Conservation (phyloP, 768 basidiomycete genomes). For the Pholiota conissans region DNA sequence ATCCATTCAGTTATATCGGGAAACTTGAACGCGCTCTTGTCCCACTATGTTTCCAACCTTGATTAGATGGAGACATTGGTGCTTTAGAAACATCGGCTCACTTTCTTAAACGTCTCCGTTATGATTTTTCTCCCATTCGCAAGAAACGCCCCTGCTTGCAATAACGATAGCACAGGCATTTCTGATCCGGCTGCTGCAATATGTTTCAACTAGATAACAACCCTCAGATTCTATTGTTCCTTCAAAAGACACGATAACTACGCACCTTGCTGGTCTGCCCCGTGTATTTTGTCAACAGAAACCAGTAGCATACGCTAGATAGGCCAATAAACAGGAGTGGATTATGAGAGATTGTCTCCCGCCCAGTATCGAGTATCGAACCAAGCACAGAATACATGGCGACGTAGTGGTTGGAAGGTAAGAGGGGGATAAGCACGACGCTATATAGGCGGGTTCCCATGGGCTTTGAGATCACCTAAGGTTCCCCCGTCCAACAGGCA, state of each 20-base stretch:
- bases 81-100: background rate
- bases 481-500: too few relatives aligned
- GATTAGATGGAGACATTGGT: background rate
- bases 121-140: slow-evolving; percentile 15
- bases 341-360: background rate
- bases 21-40: slow-evolving; percentile 19
- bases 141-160: slow-evolving; percentile 16
- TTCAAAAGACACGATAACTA: background rate
- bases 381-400: background rate
- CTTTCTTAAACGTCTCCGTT: slow-evolving; percentile 20
- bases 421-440: background rate
- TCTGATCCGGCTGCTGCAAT: slow-evolving; percentile 18
- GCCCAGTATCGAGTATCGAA: background rate
- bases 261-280: background rate
- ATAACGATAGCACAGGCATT: slow-evolving; percentile 14
- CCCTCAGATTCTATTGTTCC: slow-evolving; percentile 12
- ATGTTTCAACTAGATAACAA: slow-evolving; percentile 16
- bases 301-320: background rate
- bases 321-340: background rate
- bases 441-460: too few relatives aligned
- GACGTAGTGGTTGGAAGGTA: background rate
- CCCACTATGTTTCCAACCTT: slow-evolving; percentile 14
- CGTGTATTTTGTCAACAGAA: background rate
- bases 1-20: slow-evolving; percentile 17
- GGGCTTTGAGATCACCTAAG: too few relatives aligned